phyloP scores from a whole-genome alignment of 306 rosid species.

The Glycine soja region DNA sequence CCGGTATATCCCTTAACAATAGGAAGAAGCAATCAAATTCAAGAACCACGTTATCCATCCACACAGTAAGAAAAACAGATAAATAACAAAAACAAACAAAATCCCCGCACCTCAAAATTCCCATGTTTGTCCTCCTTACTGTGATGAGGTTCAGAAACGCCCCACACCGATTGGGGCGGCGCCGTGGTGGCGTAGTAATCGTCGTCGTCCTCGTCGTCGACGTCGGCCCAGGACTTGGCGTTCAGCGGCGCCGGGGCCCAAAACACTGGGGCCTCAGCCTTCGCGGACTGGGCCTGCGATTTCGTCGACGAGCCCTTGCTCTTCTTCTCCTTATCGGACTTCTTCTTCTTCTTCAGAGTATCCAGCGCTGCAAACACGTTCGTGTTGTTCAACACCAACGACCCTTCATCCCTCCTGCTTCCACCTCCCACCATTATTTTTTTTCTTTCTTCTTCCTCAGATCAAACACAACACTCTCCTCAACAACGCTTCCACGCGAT shows the following conservation, averaged over 20 bases:
- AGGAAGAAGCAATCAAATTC: neutral
- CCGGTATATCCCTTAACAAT: neutral
- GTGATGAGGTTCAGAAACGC: conserved; percentile 59
- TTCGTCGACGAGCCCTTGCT: conserved; percentile 63
- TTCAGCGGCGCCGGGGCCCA: conserved; percentile 88
- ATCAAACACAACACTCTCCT: neutral
- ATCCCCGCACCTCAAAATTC: conserved; percentile 64
- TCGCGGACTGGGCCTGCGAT: conserved; percentile 53
- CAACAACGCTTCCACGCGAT: neutral
- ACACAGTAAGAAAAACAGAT: neutral
- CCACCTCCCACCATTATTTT: conserved; percentile 82
- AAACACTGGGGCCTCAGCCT: conserved; percentile 66
- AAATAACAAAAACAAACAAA: neutral
- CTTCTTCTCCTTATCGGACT: conserved; percentile 84
- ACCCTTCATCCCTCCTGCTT: conserved; percentile 87
- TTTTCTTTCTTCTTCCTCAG: neutral
- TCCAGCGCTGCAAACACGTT: conserved; percentile 95
- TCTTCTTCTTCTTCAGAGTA: conserved; percentile 89
- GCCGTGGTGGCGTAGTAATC: conserved; percentile 81
- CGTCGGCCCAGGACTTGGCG: conserved; percentile 87
- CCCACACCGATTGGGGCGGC: conserved; percentile 79
- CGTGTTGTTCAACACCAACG: conserved; percentile 74
- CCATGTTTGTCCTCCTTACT: conserved; percentile 56
- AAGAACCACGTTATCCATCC: neutral
- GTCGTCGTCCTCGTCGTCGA: conserved; percentile 91